phyloP scores from a whole-genome alignment of 2,329 filamentous ascomycete genomes.

The Penicillium sp. region DNA sequence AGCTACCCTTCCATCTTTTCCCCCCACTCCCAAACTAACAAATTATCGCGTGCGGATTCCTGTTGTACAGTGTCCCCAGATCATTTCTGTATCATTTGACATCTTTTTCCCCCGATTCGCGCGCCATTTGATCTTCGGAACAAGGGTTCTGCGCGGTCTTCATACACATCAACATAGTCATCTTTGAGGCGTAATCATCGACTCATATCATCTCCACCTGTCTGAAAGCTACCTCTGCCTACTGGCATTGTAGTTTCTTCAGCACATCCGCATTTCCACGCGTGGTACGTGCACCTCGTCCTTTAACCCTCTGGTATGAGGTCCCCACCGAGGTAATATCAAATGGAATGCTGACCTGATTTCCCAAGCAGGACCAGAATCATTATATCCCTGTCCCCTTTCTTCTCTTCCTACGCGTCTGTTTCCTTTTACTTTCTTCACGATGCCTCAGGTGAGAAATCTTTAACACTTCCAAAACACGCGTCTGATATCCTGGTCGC shows the following conservation, averaged over 20 bases:
- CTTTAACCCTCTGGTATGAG: conserved; percentile 29
- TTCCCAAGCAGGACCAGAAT: conserved; percentile 24
- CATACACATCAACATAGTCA: conserved; percentile 27
- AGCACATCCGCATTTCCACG: conserved; percentile 32
- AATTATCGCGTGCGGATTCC: conserved; percentile 12
- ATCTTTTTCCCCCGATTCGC: conserved; percentile 12
- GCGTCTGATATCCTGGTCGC: conserved; percentile 7
- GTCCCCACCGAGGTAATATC: conserved; percentile 30
- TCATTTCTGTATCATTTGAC: conserved; percentile 13
- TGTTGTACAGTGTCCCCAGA: conserved; percentile 11
- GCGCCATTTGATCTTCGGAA: conserved; percentile 18
- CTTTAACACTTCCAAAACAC: conserved; percentile 18
- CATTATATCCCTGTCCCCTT: conserved; percentile 25
- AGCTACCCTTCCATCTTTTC: conserved; percentile 18
- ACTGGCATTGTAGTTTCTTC: conserved; percentile 21
- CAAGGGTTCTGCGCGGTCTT: conserved; percentile 21
- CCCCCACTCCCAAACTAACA: conserved; percentile 11
- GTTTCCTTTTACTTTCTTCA: conserved; percentile 28
- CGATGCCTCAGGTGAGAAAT: conserved; percentile 57
- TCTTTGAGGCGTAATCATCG: conserved; percentile 22
- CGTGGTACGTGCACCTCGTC: conserved; percentile 34
- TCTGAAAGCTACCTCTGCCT: conserved; percentile 12
- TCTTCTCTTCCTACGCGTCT: conserved; percentile 20
- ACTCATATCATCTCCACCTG: conserved; percentile 16
- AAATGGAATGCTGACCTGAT: conserved; percentile 37